A percentile compares a stretch with the other conserved stretches of the same genome.
Conservation (phyloP, 1,284 basidiomycete genomes). For the Papiliotrema laurentii region DNA sequence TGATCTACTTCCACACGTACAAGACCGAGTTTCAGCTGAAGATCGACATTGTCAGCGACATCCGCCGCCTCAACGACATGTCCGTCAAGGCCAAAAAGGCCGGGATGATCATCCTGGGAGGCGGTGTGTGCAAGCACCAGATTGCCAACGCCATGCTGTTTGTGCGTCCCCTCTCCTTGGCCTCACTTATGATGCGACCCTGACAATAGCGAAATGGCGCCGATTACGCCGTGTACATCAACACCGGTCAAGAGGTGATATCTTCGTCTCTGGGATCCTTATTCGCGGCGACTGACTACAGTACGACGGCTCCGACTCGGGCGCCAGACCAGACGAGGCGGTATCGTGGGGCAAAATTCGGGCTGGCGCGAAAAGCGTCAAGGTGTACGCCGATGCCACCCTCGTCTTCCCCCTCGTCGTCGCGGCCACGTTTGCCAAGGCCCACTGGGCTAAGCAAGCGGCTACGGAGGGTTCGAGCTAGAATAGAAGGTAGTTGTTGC, state of each 20-base stretch:
- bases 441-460: slow-evolving; percentile 43
- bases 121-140: slow-evolving; percentile 98
- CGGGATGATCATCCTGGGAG: slow-evolving; percentile 97
- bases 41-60: slow-evolving; percentile 93
- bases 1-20: slow-evolving; percentile 99
- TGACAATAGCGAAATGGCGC: slow-evolving; percentile 81
- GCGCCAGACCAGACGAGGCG: slow-evolving; percentile 94
- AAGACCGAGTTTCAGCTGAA: slow-evolving; percentile 68
- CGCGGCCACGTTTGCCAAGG: slow-evolving; percentile 75
- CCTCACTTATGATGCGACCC: slow-evolving; percentile 8
- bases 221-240: slow-evolving; percentile 96
- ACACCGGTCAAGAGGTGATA: slow-evolving; percentile 85
- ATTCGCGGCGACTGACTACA: slow-evolving; percentile 5
- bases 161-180: slow-evolving; percentile 51
- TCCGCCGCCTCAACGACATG: slow-evolving; percentile 85
- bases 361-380: slow-evolving; percentile 82
- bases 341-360: slow-evolving; percentile 99
- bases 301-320: slow-evolving; percentile 97
- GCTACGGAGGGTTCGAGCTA: not conserved
- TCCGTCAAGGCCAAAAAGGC: slow-evolving; percentile 85
- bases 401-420: slow-evolving; percentile 86
- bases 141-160: slow-evolving; percentile 99
- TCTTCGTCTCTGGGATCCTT: not conserved
- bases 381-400: slow-evolving; percentile 76
- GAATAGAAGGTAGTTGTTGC: not conserved